Base-by-base conservation (phyloP, 1,139 yeast species). In the Geotrichum macrosporum region DNA sequence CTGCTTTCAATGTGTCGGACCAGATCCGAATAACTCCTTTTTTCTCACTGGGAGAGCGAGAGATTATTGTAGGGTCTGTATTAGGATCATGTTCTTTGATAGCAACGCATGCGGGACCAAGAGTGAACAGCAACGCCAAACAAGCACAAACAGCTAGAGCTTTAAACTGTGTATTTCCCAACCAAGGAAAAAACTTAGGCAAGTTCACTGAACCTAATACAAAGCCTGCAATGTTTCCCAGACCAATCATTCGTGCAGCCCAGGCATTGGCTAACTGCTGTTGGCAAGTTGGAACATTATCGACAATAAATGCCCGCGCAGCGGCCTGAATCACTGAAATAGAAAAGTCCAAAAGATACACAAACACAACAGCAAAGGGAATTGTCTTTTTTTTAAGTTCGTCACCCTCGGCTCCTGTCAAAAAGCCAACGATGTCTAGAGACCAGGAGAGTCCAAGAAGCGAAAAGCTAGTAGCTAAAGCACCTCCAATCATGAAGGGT, bases 231-330 rank as follows among this genome's bases (percentile, higher is more conserved):
- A 74, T 72, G 49, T 74, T 74, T 53, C 75, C 74, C 0, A 64
- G 61, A 1, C 78, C 77, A 50, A 77, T 76, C 66, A 77, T 71
- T 36, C 81, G 60, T 3, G 82, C 81, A 0, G 81, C 82, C 81
- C 80, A 76, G 0, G 82, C 81, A 54, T 77, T 77, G n/a, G 80
- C 75, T 6, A 64, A 50, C 48, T 73, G 76, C 48, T 74, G 78
- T 53, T 74, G 77, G 35, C 63, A 57, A 1, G 74, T 64, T 2
- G 76, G 74, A 8, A 73, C 74, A 47, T 71, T 70, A 54, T 74
- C 78, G 15, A 74, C 76, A 27, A 74, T 73, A 37, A 72, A 64
- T 0, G 77, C 77, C 15, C 78, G 63, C 1, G 73, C 59, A 2
- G 76, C 68, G 1, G 77, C 76, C 53, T 73, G 77, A 35, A 74